Evolutionary conservation across 1,284 basidiomycete species (phyloP), one percentile per base, ranked within the genome.

Genomic region (Pseudozyma sp.): DNA sequence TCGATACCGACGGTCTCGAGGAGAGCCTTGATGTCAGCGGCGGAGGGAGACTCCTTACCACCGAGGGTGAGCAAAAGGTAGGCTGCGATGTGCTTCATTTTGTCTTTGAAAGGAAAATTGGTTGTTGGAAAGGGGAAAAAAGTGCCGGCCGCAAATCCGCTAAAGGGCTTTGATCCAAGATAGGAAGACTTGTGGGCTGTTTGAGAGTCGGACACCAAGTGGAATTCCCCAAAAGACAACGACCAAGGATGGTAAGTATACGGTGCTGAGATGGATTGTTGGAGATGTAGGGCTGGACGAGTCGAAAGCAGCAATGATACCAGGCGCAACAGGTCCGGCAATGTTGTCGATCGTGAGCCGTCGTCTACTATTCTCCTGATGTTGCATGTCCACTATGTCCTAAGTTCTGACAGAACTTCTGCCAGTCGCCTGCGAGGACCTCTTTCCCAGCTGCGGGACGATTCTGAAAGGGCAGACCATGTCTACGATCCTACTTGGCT

Each of bases 1-100:
- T 97, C 94, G 83, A 97, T 91, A 75, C 85, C 94, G 83, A 94
- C 96, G 70, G 91, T 88, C 76, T 86, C 87, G 79, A 99, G 91
- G 84, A 99, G 90, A 81, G 90, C 90, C 88, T 91, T 95, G 88
- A 99, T 89, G 86, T 98, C 96, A 58, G 86, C 89, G 70, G 93
- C 93, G 66, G 92, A 91, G 77, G 97, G 97, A 77, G 89, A 90
- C 75, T 83, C 86, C 86, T 98, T 97, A 76, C 97, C 97, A 81
- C 94, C 97, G 85, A 91, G 90, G 87, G 93, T 92, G 87, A 98
- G 94, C 86, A 99, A 93, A 79, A 99, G 90, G 89, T 97, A 99
- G 81, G 83, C 81, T 17, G 82, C 84, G 70, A 81, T 80, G 71
- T 77, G 68, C 80, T 82, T 83, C 83, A 84, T 82, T 68, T 63